Evolutionary conservation across 2,329 filamentous ascomycete species (phyloP).

Genomic region (Beauveria rudraprayagi): DNA sequence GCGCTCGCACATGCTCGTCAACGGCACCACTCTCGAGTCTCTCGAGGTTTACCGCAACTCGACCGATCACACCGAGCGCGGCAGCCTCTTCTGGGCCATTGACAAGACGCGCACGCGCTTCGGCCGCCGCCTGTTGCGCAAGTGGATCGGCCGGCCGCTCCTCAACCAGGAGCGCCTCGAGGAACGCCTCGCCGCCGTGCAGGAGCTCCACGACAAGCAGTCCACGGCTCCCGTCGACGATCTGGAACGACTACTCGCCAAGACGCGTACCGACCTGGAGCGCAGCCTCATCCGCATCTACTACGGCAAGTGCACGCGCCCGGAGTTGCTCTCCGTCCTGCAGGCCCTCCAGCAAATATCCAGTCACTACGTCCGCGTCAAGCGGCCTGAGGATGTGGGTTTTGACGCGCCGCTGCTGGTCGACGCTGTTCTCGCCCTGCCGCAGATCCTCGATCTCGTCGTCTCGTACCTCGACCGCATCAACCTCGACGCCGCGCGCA

Average conservation of each 20-base stretch:
- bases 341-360: constrained; percentile 80
- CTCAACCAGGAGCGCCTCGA: constrained; percentile 69
- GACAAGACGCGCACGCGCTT: constrained; percentile 88
- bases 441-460: constrained; percentile 66
- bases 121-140: constrained; percentile 77
- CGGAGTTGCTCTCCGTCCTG: constrained; percentile 76
- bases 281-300: constrained; percentile 92
- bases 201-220: constrained; percentile 68
- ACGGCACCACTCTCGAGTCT: constrained; percentile 88
- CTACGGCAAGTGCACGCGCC: constrained; percentile 88
- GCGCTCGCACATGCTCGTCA: constrained; percentile 89
- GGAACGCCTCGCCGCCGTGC: constrained; percentile 73
- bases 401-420: constrained; percentile 65
- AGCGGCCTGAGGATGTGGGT: constrained; percentile 55
- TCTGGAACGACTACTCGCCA: constrained; percentile 61
- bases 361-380: constrained; percentile 63
- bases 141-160: constrained; percentile 89
- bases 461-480: constrained; percentile 74
- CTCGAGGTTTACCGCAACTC: constrained; percentile 94
- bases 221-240: constrained; percentile 63
- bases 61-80: constrained; percentile 76
- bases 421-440: constrained; percentile 65
- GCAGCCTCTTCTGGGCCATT: constrained; percentile 90
- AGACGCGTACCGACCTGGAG: constrained; percentile 75
- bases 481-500: constrained; percentile 72